Conservation (phyloP, 805 yeast species). For the Metschnikowia santaceciliae region DNA sequence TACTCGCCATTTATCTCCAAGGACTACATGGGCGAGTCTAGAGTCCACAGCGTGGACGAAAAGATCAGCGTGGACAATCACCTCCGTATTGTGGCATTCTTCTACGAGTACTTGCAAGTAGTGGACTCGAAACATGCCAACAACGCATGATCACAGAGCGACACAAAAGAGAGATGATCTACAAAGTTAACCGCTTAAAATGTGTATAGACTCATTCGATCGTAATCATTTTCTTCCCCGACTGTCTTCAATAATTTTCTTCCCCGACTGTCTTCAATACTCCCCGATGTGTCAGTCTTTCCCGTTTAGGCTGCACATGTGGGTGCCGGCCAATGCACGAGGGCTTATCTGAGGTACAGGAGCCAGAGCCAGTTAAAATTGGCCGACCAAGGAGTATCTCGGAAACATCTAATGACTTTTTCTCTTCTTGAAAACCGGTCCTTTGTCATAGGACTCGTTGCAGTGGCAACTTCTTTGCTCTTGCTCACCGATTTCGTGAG, state of each 20-base stretch:
- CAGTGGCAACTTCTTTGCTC: conserved; percentile 1
- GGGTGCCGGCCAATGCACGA: background rate
- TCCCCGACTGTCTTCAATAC: too few relatives aligned
- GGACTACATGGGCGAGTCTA: conserved; percentile 15
- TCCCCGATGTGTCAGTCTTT: too few relatives aligned
- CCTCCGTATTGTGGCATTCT: conserved; percentile 33
- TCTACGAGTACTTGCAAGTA: conserved; percentile 29
- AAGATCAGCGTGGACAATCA: conserved; percentile 28
- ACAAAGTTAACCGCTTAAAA: too few relatives aligned
- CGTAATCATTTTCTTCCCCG: background rate
- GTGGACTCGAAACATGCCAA: conserved; percentile 10
- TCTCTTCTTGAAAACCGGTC: background rate
- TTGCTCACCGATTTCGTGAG: conserved; percentile 9
- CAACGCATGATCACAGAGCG: background rate
- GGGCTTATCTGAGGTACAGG: background rate
- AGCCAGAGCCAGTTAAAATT: background rate
- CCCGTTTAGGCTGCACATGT: too few relatives aligned
- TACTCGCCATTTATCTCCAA: conserved; percentile 27
- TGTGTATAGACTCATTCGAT: background rate
- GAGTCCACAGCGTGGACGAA: conserved; percentile 38
- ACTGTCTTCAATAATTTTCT: too few relatives aligned
- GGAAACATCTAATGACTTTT: background rate
- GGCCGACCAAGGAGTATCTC: background rate
- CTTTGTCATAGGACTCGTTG: background rate
- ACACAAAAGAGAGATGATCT: background rate